Evolutionary conservation across 768 basidiomycete genomes (phyloP), one percentile per base, ranked within the genome.

Genomic region (Russula emetica): DNA sequence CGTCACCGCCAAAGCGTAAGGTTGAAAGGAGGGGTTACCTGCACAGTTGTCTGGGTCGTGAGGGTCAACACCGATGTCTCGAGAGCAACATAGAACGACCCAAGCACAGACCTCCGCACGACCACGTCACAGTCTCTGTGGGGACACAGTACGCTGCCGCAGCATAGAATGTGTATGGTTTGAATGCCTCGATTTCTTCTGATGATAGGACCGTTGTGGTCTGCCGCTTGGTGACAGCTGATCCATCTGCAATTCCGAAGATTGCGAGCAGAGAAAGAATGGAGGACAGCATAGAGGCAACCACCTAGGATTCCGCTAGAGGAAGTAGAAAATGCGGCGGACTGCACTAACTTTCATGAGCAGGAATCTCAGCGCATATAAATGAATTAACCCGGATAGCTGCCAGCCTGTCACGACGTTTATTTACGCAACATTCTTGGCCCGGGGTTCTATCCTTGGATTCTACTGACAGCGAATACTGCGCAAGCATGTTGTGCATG

Each of bases 161-260:
- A 0, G 85, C 82, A 67, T 79, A 84, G 60, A 71, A 74, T 0
- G 81, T 78, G 73, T 79, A 85, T 0, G 83, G 76, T 47, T 69
- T 78, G 72, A 78, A 85, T 13, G 68, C 50, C 9, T 76, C 68
- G 10, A 85, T 78, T 66, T 83, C 74, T 0, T 30, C n/a, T 16
- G 22, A 18, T 0, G 61, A 36, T 24, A 66, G 55, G 8, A 28
- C 47, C 18, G 52, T n/a, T 26, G 32, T 49, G 36, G 13, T 42
- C 20, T 58, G 49, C 55, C 49, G 47, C 18, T 58, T 32, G n/a
- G 10, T 42, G 16, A 34, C 7, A 3, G 18, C 22, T 8, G 50
- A 32, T 3, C 42, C 62, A 34, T 10, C 3, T 13, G 62, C 62
- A 24, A 63, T 2, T 32, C 47, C 38, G 11, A 63, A 26, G 40